Conservation (phyloP, 208 protist genomes). For the Leishmania amazonensis region DNA sequence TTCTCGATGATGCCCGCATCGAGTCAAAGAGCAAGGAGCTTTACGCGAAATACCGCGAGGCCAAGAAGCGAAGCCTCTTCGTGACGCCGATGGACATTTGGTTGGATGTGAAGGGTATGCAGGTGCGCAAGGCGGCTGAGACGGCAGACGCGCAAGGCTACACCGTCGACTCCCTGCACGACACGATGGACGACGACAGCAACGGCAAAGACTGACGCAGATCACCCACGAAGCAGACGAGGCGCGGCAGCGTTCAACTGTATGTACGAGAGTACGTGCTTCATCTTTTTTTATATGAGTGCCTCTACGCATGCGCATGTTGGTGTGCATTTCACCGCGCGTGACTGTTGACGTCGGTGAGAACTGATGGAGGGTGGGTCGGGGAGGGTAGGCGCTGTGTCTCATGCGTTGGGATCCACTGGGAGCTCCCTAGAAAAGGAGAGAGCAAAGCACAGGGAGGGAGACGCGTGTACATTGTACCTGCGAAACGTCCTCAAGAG, state of each 20-base stretch:
- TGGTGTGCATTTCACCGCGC: background rate
- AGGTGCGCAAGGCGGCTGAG: conserved; percentile 64
- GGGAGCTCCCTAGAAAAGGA: background rate
- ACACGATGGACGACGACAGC: conserved; percentile 41
- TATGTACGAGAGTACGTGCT: background rate
- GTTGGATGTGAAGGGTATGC: conserved; percentile 85
- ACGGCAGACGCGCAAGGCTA: conserved; percentile 74
- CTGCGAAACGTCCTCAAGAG: too few species aligned
- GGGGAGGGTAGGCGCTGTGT: background rate
- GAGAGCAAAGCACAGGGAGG: background rate
- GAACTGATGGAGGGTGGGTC: background rate
- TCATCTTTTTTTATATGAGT: background rate
- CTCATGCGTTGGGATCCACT: background rate
- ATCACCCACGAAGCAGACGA: background rate
- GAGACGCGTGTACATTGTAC: background rate
- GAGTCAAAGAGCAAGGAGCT: conserved; percentile 77
- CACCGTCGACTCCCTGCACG: conserved; percentile 67
- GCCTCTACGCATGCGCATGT: background rate
- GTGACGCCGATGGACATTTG: conserved; percentile 90
- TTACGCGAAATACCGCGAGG: conserved; percentile 83
- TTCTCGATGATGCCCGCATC: conserved; percentile 85
- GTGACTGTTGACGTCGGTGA: background rate
- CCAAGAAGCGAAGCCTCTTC: conserved; percentile 90
- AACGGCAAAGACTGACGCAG: conserved; percentile 5
- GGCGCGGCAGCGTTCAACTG: background rate